phyloP scores from a whole-genome alignment of 768 basidiomycete species.

The Hypholoma fasciculare region DNA sequence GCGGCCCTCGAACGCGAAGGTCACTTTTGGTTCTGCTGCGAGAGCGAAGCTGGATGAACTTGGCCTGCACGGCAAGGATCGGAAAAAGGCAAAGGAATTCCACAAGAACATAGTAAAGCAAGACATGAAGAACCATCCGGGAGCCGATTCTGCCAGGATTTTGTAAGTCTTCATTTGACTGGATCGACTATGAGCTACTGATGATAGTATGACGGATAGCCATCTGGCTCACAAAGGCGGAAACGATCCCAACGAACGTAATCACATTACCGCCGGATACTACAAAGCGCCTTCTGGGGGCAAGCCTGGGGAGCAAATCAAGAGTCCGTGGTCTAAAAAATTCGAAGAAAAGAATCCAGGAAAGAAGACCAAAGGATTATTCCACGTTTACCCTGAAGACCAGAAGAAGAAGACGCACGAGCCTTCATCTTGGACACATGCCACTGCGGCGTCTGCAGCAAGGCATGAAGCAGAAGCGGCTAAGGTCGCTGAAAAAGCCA shows the following conservation, averaged over 20 bases:
- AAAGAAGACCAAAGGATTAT: neutral
- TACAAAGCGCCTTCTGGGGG: neutral
- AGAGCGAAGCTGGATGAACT: conserved; percentile 8
- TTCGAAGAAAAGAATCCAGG: neutral
- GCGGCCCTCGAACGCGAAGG: neutral
- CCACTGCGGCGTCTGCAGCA: neutral
- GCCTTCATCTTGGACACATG: neutral
- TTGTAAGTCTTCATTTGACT: neutral
- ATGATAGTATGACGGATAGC: neutral
- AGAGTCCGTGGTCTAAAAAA: conserved; percentile 2
- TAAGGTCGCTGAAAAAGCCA: neutral
- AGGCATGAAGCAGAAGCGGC: conserved; percentile 1
- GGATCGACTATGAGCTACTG: neutral
- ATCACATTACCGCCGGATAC: conserved; percentile 2
- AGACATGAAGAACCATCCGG: conserved; percentile 7
- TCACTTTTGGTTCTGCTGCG: conserved; percentile 9
- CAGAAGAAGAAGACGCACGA: neutral
- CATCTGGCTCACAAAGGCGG: conserved; percentile 2
- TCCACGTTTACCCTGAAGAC: conserved; percentile 4
- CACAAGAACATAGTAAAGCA: conserved; percentile 7
- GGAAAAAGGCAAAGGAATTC: conserved; percentile 9
- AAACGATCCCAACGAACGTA: conserved; percentile 2
- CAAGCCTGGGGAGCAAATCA: conserved; percentile 3
- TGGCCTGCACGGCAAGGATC: conserved; percentile 10
- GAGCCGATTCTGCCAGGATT: neutral